Evolutionary conservation across 106 monocot species (phyloP).

Genomic region (Hemerocallis citrina): DNA sequence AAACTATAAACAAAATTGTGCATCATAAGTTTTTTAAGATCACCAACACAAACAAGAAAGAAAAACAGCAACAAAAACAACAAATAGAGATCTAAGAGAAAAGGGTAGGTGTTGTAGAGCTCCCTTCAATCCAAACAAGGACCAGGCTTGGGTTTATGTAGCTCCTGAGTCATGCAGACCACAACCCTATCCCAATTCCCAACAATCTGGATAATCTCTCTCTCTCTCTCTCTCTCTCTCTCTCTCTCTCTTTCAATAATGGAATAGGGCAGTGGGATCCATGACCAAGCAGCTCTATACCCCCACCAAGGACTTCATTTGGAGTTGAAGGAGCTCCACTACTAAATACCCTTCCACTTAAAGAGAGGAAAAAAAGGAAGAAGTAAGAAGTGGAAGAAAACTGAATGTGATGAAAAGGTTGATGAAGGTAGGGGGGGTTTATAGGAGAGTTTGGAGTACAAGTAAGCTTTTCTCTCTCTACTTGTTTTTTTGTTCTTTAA

Average conservation of each 20-base stretch:
- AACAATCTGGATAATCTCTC: not conserved
- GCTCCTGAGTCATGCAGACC: slow-evolving; percentile 18
- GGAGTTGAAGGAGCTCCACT: slow-evolving; percentile 1
- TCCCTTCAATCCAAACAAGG: slow-evolving; percentile 25
- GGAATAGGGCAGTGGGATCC: slow-evolving; percentile 20
- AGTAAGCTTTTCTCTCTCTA: too few species aligned
- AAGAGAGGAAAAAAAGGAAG: not conserved
- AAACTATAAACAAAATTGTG: too few species aligned
- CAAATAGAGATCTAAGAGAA: too few species aligned
- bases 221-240: too few species aligned
- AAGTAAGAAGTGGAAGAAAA: not conserved
- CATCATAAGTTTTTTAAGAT: too few species aligned
- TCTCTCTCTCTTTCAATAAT: too few species aligned
- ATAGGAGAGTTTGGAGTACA: too few species aligned
- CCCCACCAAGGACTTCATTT: slow-evolving; percentile 6
- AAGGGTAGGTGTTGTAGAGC: too few species aligned
- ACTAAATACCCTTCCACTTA: not conserved
- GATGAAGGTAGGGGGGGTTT: not conserved
- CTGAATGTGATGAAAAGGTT: not conserved
- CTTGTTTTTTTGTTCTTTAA: too few species aligned
- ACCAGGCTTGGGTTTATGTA: not conserved
- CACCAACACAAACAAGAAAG: too few species aligned
- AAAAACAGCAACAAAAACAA: too few species aligned
- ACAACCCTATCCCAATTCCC: slow-evolving; percentile 10
- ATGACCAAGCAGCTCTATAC: slow-evolving; percentile 14